Conservation (phyloP, 805 yeast species). For the Millerozyma acaciae region DNA sequence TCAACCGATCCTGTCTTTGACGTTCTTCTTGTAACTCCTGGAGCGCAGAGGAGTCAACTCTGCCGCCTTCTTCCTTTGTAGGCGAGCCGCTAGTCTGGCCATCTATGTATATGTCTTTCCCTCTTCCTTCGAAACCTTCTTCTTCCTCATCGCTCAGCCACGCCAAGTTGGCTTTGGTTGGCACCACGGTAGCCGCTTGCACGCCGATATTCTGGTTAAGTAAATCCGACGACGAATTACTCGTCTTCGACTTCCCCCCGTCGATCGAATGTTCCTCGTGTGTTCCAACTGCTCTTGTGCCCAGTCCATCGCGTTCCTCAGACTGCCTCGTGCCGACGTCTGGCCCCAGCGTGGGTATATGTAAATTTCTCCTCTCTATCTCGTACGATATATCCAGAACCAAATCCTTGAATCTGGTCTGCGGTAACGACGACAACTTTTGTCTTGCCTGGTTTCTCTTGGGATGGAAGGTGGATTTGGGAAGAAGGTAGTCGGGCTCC, state of each 20-base stretch:
- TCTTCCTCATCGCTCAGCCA: slow-evolving; percentile 87
- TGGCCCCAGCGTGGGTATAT: slow-evolving; percentile 18
- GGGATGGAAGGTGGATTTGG: slow-evolving; percentile 76
- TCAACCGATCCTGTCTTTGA: slow-evolving; percentile 10
- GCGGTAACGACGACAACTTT: slow-evolving; percentile 81
- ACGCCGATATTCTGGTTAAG: slow-evolving; percentile 35
- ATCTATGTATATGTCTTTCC: not conserved
- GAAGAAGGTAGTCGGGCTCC: slow-evolving; percentile 62
- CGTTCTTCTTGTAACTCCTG: not conserved
- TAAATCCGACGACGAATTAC: too few relatives aligned
- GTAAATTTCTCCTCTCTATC: slow-evolving; percentile 70
- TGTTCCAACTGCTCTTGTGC: too few relatives aligned
- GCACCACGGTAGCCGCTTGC: slow-evolving; percentile 71
- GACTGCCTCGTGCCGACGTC: too few relatives aligned
- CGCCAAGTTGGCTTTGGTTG: slow-evolving; percentile 76
- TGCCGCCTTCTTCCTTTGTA: not conserved
- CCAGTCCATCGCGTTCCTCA: too few relatives aligned
- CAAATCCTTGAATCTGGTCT: slow-evolving; percentile 79
- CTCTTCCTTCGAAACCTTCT: slow-evolving; percentile 18
- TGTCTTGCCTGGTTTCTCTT: slow-evolving; percentile 94
- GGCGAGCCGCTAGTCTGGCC: not conserved
- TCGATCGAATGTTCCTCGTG: too few relatives aligned
- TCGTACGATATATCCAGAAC: slow-evolving; percentile 87
- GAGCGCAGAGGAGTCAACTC: not conserved
- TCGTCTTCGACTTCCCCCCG: too few relatives aligned